phyloP scores from a whole-genome alignment of 805 yeast species.

The Candida xiaguanensis region DNA sequence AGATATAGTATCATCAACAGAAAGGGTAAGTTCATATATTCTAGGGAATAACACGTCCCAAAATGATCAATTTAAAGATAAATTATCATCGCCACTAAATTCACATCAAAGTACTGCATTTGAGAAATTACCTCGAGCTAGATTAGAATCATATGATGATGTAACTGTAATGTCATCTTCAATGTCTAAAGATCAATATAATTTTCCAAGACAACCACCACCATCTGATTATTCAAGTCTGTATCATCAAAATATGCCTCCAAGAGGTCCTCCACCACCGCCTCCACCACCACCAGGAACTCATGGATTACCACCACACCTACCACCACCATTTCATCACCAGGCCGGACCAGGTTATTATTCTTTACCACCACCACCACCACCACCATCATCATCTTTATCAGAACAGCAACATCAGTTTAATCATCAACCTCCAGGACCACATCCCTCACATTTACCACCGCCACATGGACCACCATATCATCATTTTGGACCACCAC shows the following conservation, averaged over 20 bases:
- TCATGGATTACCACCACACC: conserved; percentile 7
- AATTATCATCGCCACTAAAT: conserved; percentile 3
- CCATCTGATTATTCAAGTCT: background rate
- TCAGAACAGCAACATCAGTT: conserved; percentile 5
- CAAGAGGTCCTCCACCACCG: conserved; percentile 5
- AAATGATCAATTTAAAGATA: background rate
- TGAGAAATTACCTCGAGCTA: background rate
- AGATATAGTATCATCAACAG: background rate
- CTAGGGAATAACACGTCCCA: conserved; percentile 1
- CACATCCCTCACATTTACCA: conserved; percentile 2
- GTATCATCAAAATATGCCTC: background rate
- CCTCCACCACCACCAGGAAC: conserved; percentile 3
- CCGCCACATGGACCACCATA: conserved; percentile 4
- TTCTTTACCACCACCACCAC: conserved; percentile 3
- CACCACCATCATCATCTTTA: conserved; percentile 1
- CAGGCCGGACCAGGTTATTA: background rate
- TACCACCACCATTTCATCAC: conserved; percentile 6
- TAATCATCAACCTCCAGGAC: conserved; percentile 4
- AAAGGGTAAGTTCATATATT: conserved; percentile 7
- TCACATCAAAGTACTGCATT: background rate
- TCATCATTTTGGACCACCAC: conserved; percentile 1
- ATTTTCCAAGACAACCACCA: conserved; percentile 4
- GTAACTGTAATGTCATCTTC: background rate
- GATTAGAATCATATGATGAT: background rate
- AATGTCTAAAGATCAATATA: conserved; percentile 1